Conservation (phyloP, 768 basidiomycete genomes). For the Obba rivulosa region DNA sequence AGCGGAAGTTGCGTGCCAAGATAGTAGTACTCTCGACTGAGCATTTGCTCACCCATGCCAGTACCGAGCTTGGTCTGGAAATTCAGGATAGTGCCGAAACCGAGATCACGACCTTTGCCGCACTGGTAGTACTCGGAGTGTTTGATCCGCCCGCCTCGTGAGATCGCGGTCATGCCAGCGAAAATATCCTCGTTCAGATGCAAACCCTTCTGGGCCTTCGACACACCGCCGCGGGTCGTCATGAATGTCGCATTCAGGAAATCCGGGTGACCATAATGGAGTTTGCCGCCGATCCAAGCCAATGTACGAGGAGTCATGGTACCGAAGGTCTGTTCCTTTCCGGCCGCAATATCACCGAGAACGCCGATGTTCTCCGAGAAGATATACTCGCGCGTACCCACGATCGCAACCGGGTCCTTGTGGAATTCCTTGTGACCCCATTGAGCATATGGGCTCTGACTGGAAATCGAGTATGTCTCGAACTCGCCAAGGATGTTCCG, state of each 20-base stretch:
- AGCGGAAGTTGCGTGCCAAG: constrained; percentile 96
- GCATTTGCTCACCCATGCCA: constrained; percentile 99
- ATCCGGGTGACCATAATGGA: constrained; percentile 99
- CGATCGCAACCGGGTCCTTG: constrained; percentile 90
- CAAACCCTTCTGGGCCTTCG: constrained; percentile 97
- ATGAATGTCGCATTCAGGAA: constrained; percentile 98
- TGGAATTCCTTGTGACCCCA: constrained; percentile 93
- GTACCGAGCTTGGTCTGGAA: constrained; percentile 99
- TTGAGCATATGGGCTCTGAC: constrained; percentile 93
- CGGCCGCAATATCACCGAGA: constrained; percentile 96
- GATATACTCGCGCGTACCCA: constrained; percentile 98
- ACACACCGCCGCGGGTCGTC: constrained; percentile 97
- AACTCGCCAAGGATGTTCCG: constrained; percentile 97
- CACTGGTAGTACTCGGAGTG: constrained; percentile 99
- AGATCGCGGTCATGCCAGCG: constrained; percentile 98
- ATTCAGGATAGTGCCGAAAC: constrained; percentile 98
- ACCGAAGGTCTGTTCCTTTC: constrained; percentile 99
- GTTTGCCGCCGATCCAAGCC: constrained; percentile 96
- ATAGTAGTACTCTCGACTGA: constrained; percentile 99
- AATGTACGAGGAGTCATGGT: constrained; percentile 94
- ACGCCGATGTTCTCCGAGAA: constrained; percentile 99
- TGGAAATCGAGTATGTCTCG: constrained; percentile 87
- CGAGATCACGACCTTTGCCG: constrained; percentile 98
- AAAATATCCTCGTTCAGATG: constrained; percentile 99
- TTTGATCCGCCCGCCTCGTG: constrained; percentile 97